These are phyloP conservation scores for Mycena olivaceomarginata DNA, from an alignment of 768 basidiomycete genomes.

Conservation along the genomic window DNA sequence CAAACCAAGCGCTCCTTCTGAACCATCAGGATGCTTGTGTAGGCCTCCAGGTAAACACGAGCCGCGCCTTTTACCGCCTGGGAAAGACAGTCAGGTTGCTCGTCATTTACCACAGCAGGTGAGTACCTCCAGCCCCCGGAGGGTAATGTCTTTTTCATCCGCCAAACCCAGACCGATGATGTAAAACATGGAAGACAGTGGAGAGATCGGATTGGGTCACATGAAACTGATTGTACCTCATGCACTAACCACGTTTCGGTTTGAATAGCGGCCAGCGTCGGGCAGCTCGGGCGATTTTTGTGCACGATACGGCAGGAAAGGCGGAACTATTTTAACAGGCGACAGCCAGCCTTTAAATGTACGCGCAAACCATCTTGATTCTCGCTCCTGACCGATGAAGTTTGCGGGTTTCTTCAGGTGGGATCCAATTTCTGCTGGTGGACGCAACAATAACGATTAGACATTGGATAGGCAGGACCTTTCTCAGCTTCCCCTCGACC, in stretches of 20 bases:
- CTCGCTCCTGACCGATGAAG: slow-evolving; percentile 19
- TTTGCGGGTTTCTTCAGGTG: slow-evolving; percentile 29
- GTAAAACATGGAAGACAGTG: slow-evolving; percentile 86
- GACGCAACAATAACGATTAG: neutral
- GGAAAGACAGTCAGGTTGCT: slow-evolving; percentile 12
- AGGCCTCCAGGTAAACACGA: slow-evolving; percentile 97
- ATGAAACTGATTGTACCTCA: slow-evolving; percentile 25
- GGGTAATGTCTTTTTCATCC: slow-evolving; percentile 96
- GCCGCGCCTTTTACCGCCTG: slow-evolving; percentile 86
- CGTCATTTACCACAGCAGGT: neutral
- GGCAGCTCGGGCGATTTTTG: slow-evolving; percentile 19
- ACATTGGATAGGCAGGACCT: slow-evolving; percentile 16
- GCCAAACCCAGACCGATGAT: slow-evolving; percentile 95
- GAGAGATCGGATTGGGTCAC: slow-evolving; percentile 3
- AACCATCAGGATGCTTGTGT: slow-evolving; percentile 98
- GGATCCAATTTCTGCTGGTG: slow-evolving; percentile 44
- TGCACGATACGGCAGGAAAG: neutral
- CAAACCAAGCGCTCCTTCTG: slow-evolving; percentile 89
- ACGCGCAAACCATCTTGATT: neutral
- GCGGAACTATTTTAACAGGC: neutral
- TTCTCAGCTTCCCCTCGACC: slow-evolving; percentile 62
- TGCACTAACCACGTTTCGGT: neutral
- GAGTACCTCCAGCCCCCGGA: slow-evolving; percentile 90
- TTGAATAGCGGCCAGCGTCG: slow-evolving; percentile 20
- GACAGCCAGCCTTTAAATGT: neutral